Percentiles rank a stretch among this genome's conserved stretches.
phyloP scores from a whole-genome alignment of 139 green algal genomes.

The Coelastrella sp. region DNA sequence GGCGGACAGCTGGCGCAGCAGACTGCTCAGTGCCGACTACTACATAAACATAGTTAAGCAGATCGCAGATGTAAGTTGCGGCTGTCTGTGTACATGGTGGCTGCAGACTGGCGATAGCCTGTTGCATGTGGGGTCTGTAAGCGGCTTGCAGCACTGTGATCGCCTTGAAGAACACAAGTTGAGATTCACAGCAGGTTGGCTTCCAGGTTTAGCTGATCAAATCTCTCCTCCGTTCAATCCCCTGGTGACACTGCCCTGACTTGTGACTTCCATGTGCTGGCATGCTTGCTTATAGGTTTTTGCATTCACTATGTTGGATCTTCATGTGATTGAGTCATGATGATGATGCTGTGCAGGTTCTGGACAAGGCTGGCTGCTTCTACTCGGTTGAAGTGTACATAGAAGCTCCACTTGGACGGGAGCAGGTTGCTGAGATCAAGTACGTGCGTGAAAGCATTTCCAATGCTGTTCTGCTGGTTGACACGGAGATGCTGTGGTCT shows the following conservation, averaged over 20 bases:
- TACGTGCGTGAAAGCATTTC: background rate
- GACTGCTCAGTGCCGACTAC: background rate
- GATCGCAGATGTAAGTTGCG: background rate
- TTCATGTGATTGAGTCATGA: too few species aligned
- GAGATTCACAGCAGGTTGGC: too few species aligned
- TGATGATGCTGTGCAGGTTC: background rate
- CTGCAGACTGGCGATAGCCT: background rate
- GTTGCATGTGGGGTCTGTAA: background rate
- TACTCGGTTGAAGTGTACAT: background rate
- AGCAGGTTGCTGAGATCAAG: background rate
- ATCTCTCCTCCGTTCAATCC: background rate
- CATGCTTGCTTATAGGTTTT: background rate
- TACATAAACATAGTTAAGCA: background rate
- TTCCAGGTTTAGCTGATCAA: too few species aligned
- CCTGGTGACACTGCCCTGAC: background rate
- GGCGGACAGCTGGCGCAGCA: background rate
- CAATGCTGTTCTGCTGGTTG: background rate
- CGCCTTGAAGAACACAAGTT: too few species aligned
- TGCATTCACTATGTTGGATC: too few species aligned
- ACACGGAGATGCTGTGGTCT: background rate
- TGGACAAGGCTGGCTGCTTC: background rate
- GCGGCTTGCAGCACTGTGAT: background rate
- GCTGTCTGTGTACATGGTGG: too few species aligned
- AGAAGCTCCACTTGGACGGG: background rate
- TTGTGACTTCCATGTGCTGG: background rate